Percentiles rank a stretch among this genome's conserved stretches.
These are phyloP conservation scores for Durio zibethinus DNA, from an alignment of 345 rosid genomes.

Conservation along the genomic window DNA sequence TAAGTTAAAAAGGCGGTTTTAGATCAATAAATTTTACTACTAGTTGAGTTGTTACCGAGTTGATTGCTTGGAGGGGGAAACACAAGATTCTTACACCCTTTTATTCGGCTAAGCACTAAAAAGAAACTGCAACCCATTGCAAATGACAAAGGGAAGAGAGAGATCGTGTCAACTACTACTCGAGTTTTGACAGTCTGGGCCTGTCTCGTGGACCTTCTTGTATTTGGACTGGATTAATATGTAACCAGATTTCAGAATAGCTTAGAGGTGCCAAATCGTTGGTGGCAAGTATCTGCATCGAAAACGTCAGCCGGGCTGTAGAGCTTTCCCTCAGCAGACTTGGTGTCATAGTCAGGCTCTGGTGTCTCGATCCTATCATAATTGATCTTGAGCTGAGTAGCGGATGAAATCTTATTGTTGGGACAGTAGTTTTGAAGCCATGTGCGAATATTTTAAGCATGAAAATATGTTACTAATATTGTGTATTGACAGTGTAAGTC, in stretches of 20 bases:
- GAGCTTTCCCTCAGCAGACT: background rate
- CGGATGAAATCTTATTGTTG: too few relatives aligned
- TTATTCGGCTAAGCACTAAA: too few relatives aligned
- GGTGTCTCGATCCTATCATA: too few relatives aligned
- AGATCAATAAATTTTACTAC: background rate
- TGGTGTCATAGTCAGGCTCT: too few relatives aligned
- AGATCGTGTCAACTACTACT: background rate
- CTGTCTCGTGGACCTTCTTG: background rate
- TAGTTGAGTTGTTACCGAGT: background rate
- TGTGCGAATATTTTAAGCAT: too few relatives aligned
- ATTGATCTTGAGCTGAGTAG: too few relatives aligned
- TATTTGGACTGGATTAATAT: background rate
- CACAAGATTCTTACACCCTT: background rate
- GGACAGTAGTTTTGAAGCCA: too few relatives aligned
- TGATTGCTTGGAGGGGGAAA: background rate
- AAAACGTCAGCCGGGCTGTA: background rate
- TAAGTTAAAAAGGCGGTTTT: background rate
- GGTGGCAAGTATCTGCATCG: background rate
- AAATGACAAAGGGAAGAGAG: background rate
- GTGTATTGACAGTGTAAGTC: too few relatives aligned
- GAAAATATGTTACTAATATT: too few relatives aligned
- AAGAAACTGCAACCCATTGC: too few relatives aligned
- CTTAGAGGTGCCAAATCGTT: background rate
- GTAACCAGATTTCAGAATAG: background rate
- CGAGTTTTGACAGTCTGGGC: background rate